A percentile compares a stretch with the other conserved stretches of the same genome.
Conservation (phyloP, 768 basidiomycete genomes). For the Cystobasidium onofrii region DNA sequence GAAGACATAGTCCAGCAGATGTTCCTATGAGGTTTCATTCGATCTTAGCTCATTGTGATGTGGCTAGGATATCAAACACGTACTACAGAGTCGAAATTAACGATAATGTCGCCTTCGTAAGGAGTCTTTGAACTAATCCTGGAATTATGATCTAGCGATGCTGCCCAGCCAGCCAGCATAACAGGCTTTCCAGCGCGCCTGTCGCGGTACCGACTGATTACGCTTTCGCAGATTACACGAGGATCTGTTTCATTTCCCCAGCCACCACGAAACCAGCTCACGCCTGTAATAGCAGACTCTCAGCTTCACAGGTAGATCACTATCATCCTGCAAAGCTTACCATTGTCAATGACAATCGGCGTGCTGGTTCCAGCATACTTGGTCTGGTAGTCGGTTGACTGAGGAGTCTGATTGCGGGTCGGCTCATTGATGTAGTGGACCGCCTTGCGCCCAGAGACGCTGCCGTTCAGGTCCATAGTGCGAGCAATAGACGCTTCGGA, state of each 20-base stretch:
- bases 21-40: conserved; percentile 57
- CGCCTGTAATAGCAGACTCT: background rate
- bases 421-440: conserved; percentile 30
- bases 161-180: conserved; percentile 77
- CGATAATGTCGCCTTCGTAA: conserved; percentile 88
- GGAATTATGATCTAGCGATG: conserved; percentile 77
- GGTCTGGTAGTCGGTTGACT: conserved; percentile 48
- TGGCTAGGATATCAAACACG: background rate
- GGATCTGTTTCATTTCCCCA: conserved; percentile 38
- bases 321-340: conserved; percentile 30
- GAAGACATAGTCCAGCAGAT: conserved; percentile 85
- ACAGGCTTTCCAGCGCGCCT: conserved; percentile 70
- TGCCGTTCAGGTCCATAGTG: background rate
- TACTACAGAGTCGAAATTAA: conserved; percentile 89
- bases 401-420: background rate
- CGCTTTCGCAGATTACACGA: conserved; percentile 36
- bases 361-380: conserved; percentile 52
- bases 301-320: background rate
- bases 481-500: background rate
- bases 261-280: conserved; percentile 41
- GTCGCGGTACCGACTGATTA: conserved; percentile 71
- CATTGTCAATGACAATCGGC: conserved; percentile 82
- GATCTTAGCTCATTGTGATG: background rate
- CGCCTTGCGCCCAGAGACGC: background rate
- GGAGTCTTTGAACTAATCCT: conserved; percentile 68